Evolutionary conservation across 2,329 filamentous ascomycete genomes (phyloP).

Genomic region (Fonsecaea erecta): DNA sequence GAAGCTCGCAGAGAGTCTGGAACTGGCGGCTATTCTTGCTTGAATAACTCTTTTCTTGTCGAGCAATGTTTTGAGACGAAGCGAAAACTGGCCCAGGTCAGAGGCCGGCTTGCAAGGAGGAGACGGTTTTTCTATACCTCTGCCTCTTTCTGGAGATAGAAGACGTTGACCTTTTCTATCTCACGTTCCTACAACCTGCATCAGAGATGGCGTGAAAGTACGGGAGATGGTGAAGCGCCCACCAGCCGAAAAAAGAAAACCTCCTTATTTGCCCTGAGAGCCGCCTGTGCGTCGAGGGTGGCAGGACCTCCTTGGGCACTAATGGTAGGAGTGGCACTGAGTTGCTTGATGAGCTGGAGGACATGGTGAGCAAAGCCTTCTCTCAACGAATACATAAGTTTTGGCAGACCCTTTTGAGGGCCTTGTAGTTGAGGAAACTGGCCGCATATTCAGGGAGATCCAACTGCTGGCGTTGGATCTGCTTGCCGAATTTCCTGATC

Average conservation of each 20-base stretch:
- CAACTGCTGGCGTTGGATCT: conserved; percentile 98
- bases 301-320: conserved; percentile 69
- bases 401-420: conserved; percentile 84
- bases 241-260: conserved; percentile 98
- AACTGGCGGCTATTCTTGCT: conserved; percentile 74
- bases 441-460: conserved; percentile 99
- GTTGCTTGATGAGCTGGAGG: conserved; percentile 91
- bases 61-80: conserved; percentile 86
- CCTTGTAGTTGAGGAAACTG: conserved; percentile 99
- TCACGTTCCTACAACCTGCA: conserved; percentile 75
- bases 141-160: conserved; percentile 96
- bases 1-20: conserved; percentile 89
- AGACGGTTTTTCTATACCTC: conserved; percentile 69
- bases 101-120: neutral
- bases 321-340: conserved; percentile 87
- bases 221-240: conserved; percentile 37
- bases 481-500: conserved; percentile 97
- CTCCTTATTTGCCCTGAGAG: conserved; percentile 93
- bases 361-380: conserved; percentile 36
- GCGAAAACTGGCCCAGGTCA: conserved; percentile 70
- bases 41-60: conserved; percentile 95
- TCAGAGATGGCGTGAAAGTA: conserved; percentile 1
- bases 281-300: conserved; percentile 46
- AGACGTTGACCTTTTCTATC: conserved; percentile 96
- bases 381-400: conserved; percentile 7